These are phyloP conservation scores for Hyphodiscus sp. DNA, from an alignment of 2,329 filamentous ascomycete genomes.

Conservation along the genomic window DNA sequence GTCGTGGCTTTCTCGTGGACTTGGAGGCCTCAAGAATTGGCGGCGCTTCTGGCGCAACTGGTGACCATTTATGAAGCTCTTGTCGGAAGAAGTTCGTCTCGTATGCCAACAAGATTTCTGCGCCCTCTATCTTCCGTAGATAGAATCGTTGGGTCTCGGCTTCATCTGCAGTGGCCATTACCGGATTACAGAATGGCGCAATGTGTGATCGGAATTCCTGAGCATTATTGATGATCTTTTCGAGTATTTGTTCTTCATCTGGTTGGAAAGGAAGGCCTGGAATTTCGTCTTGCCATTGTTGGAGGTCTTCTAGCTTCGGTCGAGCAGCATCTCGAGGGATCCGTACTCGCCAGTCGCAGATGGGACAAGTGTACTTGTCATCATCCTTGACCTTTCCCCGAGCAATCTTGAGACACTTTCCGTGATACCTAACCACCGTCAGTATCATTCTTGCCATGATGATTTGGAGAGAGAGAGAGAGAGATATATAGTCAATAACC, in stretches of 20 bases:
- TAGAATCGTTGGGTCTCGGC: slow-evolving; percentile 90
- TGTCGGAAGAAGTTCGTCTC: slow-evolving; percentile 99
- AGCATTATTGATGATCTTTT: slow-evolving; percentile 81
- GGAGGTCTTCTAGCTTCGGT: slow-evolving; percentile 87
- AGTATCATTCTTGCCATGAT: too few relatives aligned
- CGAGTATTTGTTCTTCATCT: slow-evolving; percentile 82
- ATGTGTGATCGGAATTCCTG: slow-evolving; percentile 80
- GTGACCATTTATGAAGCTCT: slow-evolving; percentile 90
- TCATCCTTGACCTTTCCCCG: slow-evolving; percentile 97
- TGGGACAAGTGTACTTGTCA: slow-evolving; percentile 96
- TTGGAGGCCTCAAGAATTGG: slow-evolving; percentile 81
- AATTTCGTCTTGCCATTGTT: slow-evolving; percentile 80
- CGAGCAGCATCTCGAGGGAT: slow-evolving; percentile 94
- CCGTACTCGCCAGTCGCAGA: slow-evolving; percentile 95
- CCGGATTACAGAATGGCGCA: slow-evolving; percentile 69
- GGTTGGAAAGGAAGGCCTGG: slow-evolving; percentile 81
- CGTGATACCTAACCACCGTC: slow-evolving; percentile 68
- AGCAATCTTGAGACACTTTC: slow-evolving; percentile 96
- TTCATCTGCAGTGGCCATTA: slow-evolving; percentile 77
- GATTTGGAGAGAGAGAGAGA: too few relatives aligned
- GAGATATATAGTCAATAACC: neutral
- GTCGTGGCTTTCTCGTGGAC: slow-evolving; percentile 89
- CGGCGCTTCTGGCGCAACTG: slow-evolving; percentile 78
- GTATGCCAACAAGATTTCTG: slow-evolving; percentile 81
- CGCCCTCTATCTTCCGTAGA: slow-evolving; percentile 92